Conservation (phyloP, 306 rosid genomes). For the Castanopsis chinensis region DNA sequence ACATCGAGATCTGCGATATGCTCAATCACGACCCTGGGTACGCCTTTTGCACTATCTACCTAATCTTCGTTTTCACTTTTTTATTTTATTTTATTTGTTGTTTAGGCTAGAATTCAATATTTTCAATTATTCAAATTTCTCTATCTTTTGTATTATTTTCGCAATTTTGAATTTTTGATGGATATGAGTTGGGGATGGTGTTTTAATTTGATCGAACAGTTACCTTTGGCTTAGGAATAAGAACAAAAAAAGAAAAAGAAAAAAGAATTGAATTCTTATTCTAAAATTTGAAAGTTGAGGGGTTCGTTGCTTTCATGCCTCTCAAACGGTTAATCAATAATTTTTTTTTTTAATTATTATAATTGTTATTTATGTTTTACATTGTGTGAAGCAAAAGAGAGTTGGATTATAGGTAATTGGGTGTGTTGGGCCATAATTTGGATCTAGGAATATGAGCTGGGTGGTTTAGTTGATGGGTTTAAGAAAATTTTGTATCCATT, state of each 20-base stretch:
- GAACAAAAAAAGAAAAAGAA: not conserved
- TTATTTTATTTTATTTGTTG: not conserved
- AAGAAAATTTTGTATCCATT: not conserved
- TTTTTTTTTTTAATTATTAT: no score
- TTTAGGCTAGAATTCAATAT: not conserved
- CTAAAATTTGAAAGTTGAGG: not conserved
- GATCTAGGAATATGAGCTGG: not conserved
- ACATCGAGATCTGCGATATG: slow-evolving; percentile 95
- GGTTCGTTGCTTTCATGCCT: not conserved
- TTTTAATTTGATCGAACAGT: slow-evolving; percentile 22
- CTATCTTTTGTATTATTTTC: not conserved
- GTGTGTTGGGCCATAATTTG: not conserved
- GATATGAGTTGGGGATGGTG: not conserved
- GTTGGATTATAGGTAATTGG: not conserved
- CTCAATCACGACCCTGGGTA: slow-evolving; percentile 90
- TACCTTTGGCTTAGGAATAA: not conserved
- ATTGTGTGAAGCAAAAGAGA: not conserved
- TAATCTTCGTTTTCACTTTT: slow-evolving; percentile 22
- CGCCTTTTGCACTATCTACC: slow-evolving; percentile 14
- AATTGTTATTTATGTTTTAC: not conserved
- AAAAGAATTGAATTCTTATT: not conserved
- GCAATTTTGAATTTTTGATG: not conserved
- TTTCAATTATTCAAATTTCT: not conserved
- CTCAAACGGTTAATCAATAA: not conserved
- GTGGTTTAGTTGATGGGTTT: not conserved